These are phyloP conservation scores for Ascochyta lentis DNA, from an alignment of 2,329 filamentous ascomycete genomes.

Conservation along the genomic window DNA sequence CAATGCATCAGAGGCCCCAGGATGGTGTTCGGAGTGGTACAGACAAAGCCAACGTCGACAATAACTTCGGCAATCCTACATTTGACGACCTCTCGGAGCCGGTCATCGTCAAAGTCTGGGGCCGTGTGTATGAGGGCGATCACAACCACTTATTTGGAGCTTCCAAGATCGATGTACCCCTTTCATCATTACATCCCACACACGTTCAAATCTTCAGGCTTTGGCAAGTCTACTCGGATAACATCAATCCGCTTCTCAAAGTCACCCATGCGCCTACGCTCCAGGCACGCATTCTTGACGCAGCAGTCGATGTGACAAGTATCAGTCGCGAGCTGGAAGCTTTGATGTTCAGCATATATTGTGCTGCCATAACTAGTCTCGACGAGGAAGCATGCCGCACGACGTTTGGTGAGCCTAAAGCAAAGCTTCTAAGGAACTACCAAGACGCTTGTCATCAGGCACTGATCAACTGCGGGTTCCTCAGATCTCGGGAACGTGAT, in stretches of 20 bases:
- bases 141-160: conserved; percentile 63
- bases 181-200: conserved; percentile 68
- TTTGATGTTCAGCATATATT: conserved; percentile 47
- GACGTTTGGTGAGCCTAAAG: conserved; percentile 60
- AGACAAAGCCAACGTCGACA: conserved; percentile 4
- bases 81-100: conserved; percentile 19
- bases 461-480: conserved; percentile 63
- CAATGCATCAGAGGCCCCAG: conserved; percentile 24
- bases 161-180: conserved; percentile 61
- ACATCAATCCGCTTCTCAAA: conserved; percentile 41
- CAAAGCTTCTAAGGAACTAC: conserved; percentile 62
- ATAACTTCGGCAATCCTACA: conserved; percentile 8
- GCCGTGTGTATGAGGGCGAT: conserved; percentile 48
- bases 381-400: conserved; percentile 60
- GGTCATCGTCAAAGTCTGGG: conserved; percentile 55
- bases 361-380: conserved; percentile 56
- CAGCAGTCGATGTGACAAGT: conserved; percentile 60
- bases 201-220: conserved; percentile 71
- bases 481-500: conserved; percentile 62
- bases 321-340: conserved; percentile 65
- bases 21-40: neutral
- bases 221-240: conserved; percentile 74
- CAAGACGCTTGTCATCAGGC: conserved; percentile 68
- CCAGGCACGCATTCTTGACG: conserved; percentile 66
- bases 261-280: conserved; percentile 40